Base-by-base conservation (phyloP, 257 asterid species). In the Solanum appendiculatum region DNA sequence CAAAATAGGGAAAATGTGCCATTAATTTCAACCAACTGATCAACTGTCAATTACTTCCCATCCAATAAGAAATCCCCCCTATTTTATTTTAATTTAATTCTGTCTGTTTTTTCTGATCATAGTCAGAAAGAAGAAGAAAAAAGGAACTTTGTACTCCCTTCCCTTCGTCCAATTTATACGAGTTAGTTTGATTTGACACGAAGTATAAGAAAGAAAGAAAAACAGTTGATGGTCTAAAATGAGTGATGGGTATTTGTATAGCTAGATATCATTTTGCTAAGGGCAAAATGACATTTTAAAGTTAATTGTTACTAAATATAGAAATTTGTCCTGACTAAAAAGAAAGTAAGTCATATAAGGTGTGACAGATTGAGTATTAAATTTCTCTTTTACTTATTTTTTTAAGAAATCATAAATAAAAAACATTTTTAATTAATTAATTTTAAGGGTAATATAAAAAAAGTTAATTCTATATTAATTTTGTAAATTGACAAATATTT, bases 1-100 rank as follows among this genome's bases (percentile, higher is more conserved):
- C 31, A 84, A 16, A 66, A 84, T 58, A 25, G 44, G 86, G 64
- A 31, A 21, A 46, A 82, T 64, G 23, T 64, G 77, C 7, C 75
- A 66, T 64, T 63, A 84, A 29, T 80, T 80, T 80, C 85, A 40
- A 64, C 86, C 23, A 84, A 84, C 77, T 64, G 14, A 69, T 69
- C 86, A 27, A 25, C 44, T 40, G 44, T 3, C 86, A 84, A 25
- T 39, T 63, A 27, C 39, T 10, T 14, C 63, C 39, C 9, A 80
- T 80, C 66, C 40, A 80, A 80, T 27, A 42, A 27, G 64, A 44
- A 80, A 2, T 7, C 84, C 36, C 10, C 29, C 40, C 46, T 80
- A 4, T 44, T 44, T 44, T 44, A 2, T 46, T 44, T 27, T 15
- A 2, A 40, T 12, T 40, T 75, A 40, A 40, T 25, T 27, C 31